Evolutionary conservation across 2,329 filamentous ascomycete genomes (phyloP), one percentile per base, ranked within the genome.

Genomic region (Ciborinia camelliae): DNA sequence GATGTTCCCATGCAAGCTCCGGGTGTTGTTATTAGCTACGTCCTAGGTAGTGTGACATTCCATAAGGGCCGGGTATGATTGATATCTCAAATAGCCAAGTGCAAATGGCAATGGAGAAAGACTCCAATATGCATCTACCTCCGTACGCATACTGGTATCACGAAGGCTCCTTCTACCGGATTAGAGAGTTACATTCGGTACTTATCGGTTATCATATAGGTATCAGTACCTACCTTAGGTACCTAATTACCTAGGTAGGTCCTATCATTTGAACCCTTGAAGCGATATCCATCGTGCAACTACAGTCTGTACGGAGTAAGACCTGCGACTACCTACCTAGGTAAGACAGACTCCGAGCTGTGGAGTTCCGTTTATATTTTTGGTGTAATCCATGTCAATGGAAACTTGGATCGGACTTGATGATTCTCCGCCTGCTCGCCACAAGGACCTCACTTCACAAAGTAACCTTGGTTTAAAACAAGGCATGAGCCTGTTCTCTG

Each of bases 361-460:
- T 57, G 39, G 54, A 45, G 54, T 57, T 10, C 23, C 41, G 28
- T 47, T 35, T 47, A 39, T 26, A 9, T 54, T 30, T 47, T 20
- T 54, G 10, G 20, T 26, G 35, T 50, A 10, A 63, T 51, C 35
- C 53, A 50, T 39, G 32, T 41, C 8, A 30, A 32, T 45, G 41
- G 62, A 59, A 28, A 63, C n/a, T 50, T 63, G 62, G 35, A 41
- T 41, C 52, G 52, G 52, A 63, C 23, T 63, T 59, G 52, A 14
- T 23, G 45, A 45, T 30, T 50, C 2, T 47, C 55, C 55, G 54
- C 41, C n/a, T 32, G 28, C 35, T 58, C n/a, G n/a, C n/a, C 41
- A 30, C n/a, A n/a, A n/a, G n/a, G n/a, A 57, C 18, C 23, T 47
- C 41, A 47, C 28, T 59, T 59, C n/a, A 26, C 39, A 55, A 35